A percentile compares a stretch with the other conserved stretches of the same genome.
Conservation (phyloP, 805 yeast species). For the Candida easanensis region DNA sequence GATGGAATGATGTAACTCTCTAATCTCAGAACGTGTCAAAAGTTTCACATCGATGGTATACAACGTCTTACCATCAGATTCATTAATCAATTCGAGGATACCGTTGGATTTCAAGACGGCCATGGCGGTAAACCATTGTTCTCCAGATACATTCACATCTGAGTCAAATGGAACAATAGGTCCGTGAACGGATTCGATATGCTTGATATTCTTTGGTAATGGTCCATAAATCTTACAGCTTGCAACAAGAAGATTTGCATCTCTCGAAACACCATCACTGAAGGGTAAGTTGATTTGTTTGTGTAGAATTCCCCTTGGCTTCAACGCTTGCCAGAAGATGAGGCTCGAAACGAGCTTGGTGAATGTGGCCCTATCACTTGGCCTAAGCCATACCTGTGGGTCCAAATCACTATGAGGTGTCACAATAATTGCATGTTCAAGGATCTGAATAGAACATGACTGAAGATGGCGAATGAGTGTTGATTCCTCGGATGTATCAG, state of each 20-base stretch:
- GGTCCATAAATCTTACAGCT: slow-evolving; percentile 64
- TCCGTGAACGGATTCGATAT: slow-evolving; percentile 16
- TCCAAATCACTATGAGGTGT: slow-evolving; percentile 8
- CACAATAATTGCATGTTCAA: slow-evolving; percentile 6
- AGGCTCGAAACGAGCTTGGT: slow-evolving; percentile 42
- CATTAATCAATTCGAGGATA: slow-evolving; percentile 53
- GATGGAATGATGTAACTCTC: slow-evolving; percentile 61
- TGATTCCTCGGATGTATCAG: neutral
- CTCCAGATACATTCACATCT: slow-evolving; percentile 33
- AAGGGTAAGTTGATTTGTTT: slow-evolving; percentile 32
- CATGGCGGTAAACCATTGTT: slow-evolving; percentile 70
- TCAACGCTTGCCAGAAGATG: slow-evolving; percentile 56
- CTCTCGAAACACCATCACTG: slow-evolving; percentile 30
- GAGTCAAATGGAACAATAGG: slow-evolving; percentile 19
- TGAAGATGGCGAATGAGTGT: slow-evolving; percentile 14
- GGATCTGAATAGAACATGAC: slow-evolving; percentile 10
- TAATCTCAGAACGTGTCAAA: slow-evolving; percentile 57
- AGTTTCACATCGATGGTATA: slow-evolving; percentile 55
- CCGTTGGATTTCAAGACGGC: slow-evolving; percentile 69
- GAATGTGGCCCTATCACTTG: slow-evolving; percentile 31
- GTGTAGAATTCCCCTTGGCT: slow-evolving; percentile 49
- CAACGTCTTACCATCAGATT: slow-evolving; percentile 59
- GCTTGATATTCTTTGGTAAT: slow-evolving; percentile 23
- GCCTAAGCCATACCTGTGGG: slow-evolving; percentile 14
- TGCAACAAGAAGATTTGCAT: slow-evolving; percentile 48